Conservation (phyloP, 257 asterid species). For the Solanum paucissectum region DNA sequence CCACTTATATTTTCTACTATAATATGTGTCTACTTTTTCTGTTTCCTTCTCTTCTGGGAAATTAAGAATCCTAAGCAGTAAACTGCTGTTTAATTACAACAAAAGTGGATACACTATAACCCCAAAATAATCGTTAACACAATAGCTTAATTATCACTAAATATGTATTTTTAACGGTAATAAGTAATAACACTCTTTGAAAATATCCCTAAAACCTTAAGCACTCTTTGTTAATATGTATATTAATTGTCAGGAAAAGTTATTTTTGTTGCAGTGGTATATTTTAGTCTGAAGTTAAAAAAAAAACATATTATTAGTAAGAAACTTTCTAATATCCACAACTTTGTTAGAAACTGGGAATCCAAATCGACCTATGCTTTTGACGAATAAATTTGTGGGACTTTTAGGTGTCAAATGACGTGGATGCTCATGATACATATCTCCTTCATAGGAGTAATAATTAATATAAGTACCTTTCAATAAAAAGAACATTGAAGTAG, state of each 20-base stretch:
- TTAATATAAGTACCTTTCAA: not conserved
- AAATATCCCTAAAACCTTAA: too few relatives aligned
- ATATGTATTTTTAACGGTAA: too few relatives aligned
- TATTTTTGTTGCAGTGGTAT: too few relatives aligned
- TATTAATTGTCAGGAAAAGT: too few relatives aligned
- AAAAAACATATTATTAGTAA: too few relatives aligned
- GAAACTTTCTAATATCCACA: slow-evolving; percentile 8
- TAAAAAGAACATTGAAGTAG: not conserved
- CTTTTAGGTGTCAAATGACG: slow-evolving; percentile 10
- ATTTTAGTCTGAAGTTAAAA: too few relatives aligned
- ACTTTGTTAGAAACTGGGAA: slow-evolving; percentile 15
- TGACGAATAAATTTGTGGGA: slow-evolving; percentile 1
- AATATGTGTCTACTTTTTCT: not conserved
- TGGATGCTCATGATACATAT: not conserved
- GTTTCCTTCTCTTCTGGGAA: not conserved
- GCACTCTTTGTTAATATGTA: too few relatives aligned
- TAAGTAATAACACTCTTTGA: too few relatives aligned
- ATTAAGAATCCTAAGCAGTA: not conserved
- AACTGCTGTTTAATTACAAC: not conserved
- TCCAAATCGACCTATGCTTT: slow-evolving; percentile 19
- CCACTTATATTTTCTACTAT: not conserved
- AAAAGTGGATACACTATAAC: not conserved
- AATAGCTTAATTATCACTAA: accelerated
- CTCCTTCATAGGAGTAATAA: not conserved
- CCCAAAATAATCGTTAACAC: not conserved